Base-by-base conservation (phyloP, 768 basidiomycete species). In the Russula emetica region DNA sequence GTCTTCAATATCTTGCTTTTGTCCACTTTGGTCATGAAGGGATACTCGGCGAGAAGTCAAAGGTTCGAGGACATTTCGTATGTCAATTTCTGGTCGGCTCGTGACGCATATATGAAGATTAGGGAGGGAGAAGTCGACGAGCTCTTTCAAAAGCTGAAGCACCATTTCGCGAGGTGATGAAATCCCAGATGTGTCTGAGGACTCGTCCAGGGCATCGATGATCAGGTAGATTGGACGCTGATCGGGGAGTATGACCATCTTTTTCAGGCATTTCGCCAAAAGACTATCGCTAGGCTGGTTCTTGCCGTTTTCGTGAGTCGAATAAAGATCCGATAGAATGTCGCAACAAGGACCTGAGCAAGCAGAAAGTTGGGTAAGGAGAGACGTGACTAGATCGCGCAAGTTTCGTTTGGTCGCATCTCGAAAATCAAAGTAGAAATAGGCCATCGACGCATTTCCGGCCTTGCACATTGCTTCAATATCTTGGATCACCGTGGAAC, bases 201-300 rank as follows among this genome's bases (percentile, higher is more conserved):
- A 45, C n/a, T 63, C 62, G 11, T 63, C 62, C 8, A 63, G 22
- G 0, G 57, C 62, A 32, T 63, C 62, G 1, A 59, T 4, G n/a
- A 58, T 57, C 7, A 62, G n/a, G 55, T 62, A 62, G 26, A 50
- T 47, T 5, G 38, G 54, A 22, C 20, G 8, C 38, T 34, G 30
- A n/a, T 20, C 22, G 1, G 56, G 28, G 40, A 44, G 20, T 6
- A 30, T 20, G 32, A 63, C 40, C 55, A 63, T 58, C 13, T 59
- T 7, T 14, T 63, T 51, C 5, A 38, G 38, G 14, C 38, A 38
- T 5, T 38, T 6, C 16, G 4, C 38, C 38, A 38, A 14, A 38
- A 13, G 13, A 16, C 14, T 38, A 38, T 38, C 14, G 16, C 38
- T 38, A 14, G 38, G 38, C 5, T 38, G 38, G 5, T 38, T 38